phyloP scores from a whole-genome alignment of 306 rosid species.

The Citrullus colocynthis region DNA sequence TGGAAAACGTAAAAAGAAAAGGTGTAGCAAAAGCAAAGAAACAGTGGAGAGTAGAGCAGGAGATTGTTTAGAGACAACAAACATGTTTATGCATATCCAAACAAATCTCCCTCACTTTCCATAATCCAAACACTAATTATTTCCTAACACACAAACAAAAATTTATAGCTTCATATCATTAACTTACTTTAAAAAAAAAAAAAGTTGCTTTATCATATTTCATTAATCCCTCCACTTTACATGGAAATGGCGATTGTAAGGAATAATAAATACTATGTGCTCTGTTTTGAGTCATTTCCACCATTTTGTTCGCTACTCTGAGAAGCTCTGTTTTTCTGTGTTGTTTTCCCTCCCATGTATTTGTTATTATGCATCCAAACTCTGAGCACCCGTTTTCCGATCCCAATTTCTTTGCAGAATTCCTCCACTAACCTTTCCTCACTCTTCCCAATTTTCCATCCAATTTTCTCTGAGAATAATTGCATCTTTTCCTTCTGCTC shows the following conservation, averaged over 20 bases:
- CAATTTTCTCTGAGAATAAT: conserved; percentile 50
- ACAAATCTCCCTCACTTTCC: neutral
- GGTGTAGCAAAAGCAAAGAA: too few species aligned
- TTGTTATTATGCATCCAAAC: conserved; percentile 98
- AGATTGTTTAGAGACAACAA: neutral
- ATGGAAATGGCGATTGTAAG: neutral
- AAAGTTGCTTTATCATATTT: neutral
- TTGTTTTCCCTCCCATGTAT: conserved; percentile 32
- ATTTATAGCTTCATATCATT: neutral
- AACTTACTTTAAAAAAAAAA: neutral
- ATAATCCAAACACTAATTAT: neutral
- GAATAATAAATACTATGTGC: neutral
- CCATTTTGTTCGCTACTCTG: neutral
- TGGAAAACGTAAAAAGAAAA: too few species aligned
- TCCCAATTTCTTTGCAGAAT: conserved; percentile 61
- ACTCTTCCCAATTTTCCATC: conserved; percentile 65
- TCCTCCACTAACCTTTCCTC: conserved; percentile 44
- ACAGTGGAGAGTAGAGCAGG: neutral
- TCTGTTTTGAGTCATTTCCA: neutral
- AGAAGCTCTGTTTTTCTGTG: neutral
- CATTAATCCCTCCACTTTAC: neutral
- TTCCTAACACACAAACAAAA: neutral
- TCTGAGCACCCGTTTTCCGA: conserved; percentile 55
- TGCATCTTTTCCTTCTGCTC: conserved; percentile 84
- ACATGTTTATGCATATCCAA: neutral